Percentiles rank a stretch among this genome's conserved stretches.
Evolutionary conservation across 768 basidiomycete genomes (phyloP).

Genomic region (Lentinula guzmanii): DNA sequence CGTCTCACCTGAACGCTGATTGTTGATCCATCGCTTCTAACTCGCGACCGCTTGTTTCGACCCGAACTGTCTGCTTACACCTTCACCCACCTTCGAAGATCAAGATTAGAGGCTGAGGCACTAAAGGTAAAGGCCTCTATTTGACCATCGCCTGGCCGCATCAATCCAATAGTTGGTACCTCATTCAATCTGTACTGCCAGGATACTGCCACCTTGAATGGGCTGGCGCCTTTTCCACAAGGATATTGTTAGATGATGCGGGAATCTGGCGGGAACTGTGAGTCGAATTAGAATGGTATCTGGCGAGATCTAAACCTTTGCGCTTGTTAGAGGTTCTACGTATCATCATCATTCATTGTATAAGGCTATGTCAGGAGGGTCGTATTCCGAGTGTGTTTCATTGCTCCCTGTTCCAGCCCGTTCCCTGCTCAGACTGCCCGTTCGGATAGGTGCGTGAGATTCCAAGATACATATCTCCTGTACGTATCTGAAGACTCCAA

Average conservation of each 20-base stretch:
- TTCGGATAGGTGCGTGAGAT: not conserved
- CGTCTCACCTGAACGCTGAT: too few relatives aligned
- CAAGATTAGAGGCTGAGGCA: too few relatives aligned
- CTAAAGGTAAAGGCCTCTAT: too few relatives aligned
- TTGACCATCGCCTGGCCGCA: too few relatives aligned
- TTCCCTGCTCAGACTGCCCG: not conserved
- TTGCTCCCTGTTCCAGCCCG: too few relatives aligned
- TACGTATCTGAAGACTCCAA: not conserved
- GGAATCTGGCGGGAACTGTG: not conserved
- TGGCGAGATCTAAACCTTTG: not conserved
- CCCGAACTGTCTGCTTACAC: too few relatives aligned
- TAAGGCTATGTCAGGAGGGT: not conserved
- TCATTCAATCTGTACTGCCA: too few relatives aligned
- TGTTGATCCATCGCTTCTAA: too few relatives aligned
- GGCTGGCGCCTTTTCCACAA: not conserved
- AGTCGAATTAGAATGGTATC: not conserved
- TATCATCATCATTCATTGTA: not conserved
- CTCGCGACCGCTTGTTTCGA: too few relatives aligned
- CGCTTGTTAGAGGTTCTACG: not conserved
- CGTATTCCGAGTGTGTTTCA: not conserved
- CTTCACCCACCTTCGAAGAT: too few relatives aligned
- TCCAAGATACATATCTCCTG: not conserved
- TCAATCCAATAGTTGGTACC: too few relatives aligned
- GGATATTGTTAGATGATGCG: not conserved
- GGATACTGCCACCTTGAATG: too few relatives aligned